Base-by-base conservation (phyloP, 441 rosid genomes). In the Adansonia gregorii region DNA sequence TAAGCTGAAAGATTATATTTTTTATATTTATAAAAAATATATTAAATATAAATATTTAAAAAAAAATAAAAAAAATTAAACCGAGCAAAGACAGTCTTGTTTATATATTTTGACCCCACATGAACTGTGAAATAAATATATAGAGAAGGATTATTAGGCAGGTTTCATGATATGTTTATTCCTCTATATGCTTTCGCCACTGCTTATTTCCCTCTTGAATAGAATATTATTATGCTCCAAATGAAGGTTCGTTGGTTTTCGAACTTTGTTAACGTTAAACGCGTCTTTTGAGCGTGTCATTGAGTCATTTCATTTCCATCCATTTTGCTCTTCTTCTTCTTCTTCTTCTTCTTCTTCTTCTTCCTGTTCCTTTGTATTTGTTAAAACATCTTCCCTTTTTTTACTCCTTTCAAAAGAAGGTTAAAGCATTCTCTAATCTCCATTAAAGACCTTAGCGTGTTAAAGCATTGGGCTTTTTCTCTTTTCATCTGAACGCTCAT, bases 401-500 rank as follows among this genome's bases (percentile, higher is more conserved):
- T 48, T 54, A 65, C 68, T n/a, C 70, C 71, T 43, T 60, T 67
- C 5, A 56, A 78, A 35, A 59, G 79, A 49, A 76, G 61, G 71
- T 70, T 67, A 78, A 76, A 63, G 72, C 12, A 51, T 56, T 54
- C 80, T 72, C 75, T 61, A 43, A 69, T 54, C 80, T 72, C 75
- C 65, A 43, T 72, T 76, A 41, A 66, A 79, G 78, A 48, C 84
- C 84, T 86, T 75, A 80, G 78, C 46, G 87, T 70, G 85, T 80
- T 82, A 86, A 86, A 87, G 86, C 81, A 24, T 77, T 51, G 82
- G 80, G 67, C 85, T 86, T 24, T 19, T 74, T 78, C 15, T 65
- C 58, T 83, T 79, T 41, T 63, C 78, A 79, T 61, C 75, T 68
- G 82, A 67, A 64, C 64, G 31, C 76, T 85, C 59, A 68, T 85